Base-by-base conservation (phyloP, 306 rosid species). In the Astragalus glycyphyllos region DNA sequence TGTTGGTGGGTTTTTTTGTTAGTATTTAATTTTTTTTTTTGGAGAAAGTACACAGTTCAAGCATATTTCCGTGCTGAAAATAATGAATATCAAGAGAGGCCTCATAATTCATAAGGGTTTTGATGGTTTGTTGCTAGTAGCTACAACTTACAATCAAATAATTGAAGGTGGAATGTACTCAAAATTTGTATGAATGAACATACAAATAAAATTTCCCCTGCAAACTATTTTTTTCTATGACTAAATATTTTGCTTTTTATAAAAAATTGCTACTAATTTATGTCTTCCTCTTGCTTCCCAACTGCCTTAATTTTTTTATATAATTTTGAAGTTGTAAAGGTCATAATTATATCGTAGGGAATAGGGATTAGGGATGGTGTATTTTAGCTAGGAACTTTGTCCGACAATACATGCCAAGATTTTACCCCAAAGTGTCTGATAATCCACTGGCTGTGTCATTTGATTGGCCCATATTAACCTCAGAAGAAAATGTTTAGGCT, bases 121-220 rank as follows among this genome's bases (percentile, higher is more conserved):
- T 50, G 16, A 50, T 8, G 48, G 14, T n/a, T 20, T 68, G 58
- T 12, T 35, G 26, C 59, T 71, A 59, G 17, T 58, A 47, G 49
- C 46, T 44, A 71, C 4, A 26, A 26, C 31, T 26, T 26, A 26
- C 38, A 44, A 45, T 45, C 58, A 58, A 31, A 31, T 32, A 57
- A 45, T 13, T 70, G 9, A 44, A 31, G 75, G 44, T 10, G 58
- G 32, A 45, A 32, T 46, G 48, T 46, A 31, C 16, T 14, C 14
- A 8, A 41, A 70, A 26, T 26, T 26, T 26, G 31, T 26, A 26
- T 26, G 31, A 4, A 26, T 26, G 31, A 26, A 26, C 31, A 26
- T 26, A 3, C 1, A 26, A 26, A 26, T 3, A 26, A 26, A 16
- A 53, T 40, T 68, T 69, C 53, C 41, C 8, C 2, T 17, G 40